Evolutionary conservation across 345 rosid genomes (phyloP).

Genomic region (Zanthoxylum bungeanum): DNA sequence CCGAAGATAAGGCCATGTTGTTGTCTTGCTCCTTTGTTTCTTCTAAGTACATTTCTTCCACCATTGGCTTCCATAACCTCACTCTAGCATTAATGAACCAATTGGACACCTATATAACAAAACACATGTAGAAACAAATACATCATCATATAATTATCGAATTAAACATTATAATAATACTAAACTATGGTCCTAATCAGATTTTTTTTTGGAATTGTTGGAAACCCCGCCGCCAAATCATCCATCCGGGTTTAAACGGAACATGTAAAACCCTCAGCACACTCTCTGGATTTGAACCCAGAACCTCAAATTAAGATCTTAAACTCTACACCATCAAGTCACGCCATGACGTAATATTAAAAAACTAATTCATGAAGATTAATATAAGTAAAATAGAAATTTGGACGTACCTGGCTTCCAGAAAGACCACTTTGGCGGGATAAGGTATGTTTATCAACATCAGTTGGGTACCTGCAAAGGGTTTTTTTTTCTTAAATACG

Average conservation of each 20-base stretch:
- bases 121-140: slow-evolving; percentile 14
- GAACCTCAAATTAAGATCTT: no score
- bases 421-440: slow-evolving; percentile 99
- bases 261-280: no score
- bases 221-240: no score
- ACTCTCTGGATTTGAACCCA: no score
- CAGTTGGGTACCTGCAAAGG: slow-evolving; percentile 89
- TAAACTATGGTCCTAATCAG: slow-evolving; percentile 13
- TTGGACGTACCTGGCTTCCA: slow-evolving; percentile 93
- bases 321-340: no score
- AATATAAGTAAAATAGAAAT: slow-evolving; percentile 23
- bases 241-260: no score
- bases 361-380: slow-evolving; percentile 26
- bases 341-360: no score
- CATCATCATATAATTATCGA: no score
- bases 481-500: slow-evolving; percentile 2
- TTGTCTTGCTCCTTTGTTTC: slow-evolving; percentile 66
- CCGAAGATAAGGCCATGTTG: slow-evolving; percentile 45
- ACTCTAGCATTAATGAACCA: slow-evolving; percentile 99
- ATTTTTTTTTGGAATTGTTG: no score
- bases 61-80: slow-evolving; percentile 99
- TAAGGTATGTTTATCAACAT: slow-evolving; percentile 96
- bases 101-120: slow-evolving; percentile 59
- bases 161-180: slow-evolving; percentile 1
- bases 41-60: slow-evolving; percentile 95